These are phyloP conservation scores for Ambrosiella xylebori DNA, from an alignment of 2,329 filamentous ascomycete genomes.

Conservation along the genomic window DNA sequence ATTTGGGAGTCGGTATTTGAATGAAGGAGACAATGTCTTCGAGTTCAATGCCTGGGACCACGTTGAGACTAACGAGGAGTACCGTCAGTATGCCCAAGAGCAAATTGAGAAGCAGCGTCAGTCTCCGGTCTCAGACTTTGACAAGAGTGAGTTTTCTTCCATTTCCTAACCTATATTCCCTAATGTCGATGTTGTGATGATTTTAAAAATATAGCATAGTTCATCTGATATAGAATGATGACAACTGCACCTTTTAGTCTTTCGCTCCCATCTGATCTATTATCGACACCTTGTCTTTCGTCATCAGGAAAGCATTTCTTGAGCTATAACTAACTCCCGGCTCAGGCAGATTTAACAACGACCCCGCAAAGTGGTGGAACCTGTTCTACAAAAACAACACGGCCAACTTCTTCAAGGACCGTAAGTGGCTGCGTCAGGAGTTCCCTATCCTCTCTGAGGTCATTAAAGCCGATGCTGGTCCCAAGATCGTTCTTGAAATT, in stretches of 20 bases:
- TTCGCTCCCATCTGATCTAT: slow-evolving; percentile 56
- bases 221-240: slow-evolving; percentile 51
- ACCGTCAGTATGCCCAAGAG: slow-evolving; percentile 67
- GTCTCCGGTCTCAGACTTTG: slow-evolving; percentile 79
- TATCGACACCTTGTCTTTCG: slow-evolving; percentile 16
- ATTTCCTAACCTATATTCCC: slow-evolving; percentile 8
- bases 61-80: slow-evolving; percentile 78
- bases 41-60: slow-evolving; percentile 99
- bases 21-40: slow-evolving; percentile 76
- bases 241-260: slow-evolving; percentile 44
- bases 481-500: slow-evolving; percentile 64
- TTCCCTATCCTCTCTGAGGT: slow-evolving; percentile 75
- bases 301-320: slow-evolving; percentile 7
- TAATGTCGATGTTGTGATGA: slow-evolving; percentile 34
- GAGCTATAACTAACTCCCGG: slow-evolving; percentile 12
- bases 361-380: slow-evolving; percentile 96
- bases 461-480: slow-evolving; percentile 51
- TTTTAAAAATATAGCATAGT: slow-evolving; percentile 44
- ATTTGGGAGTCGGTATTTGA: slow-evolving; percentile 77
- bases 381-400: slow-evolving; percentile 96
- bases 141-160: slow-evolving; percentile 45
- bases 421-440: slow-evolving; percentile 93
- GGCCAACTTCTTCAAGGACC: slow-evolving; percentile 94
- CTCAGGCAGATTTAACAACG: slow-evolving; percentile 63
- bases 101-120: slow-evolving; percentile 76